These are phyloP conservation scores for Leccinum subrobustum DNA, from an alignment of 1,284 basidiomycete species.

Conservation along the genomic window DNA sequence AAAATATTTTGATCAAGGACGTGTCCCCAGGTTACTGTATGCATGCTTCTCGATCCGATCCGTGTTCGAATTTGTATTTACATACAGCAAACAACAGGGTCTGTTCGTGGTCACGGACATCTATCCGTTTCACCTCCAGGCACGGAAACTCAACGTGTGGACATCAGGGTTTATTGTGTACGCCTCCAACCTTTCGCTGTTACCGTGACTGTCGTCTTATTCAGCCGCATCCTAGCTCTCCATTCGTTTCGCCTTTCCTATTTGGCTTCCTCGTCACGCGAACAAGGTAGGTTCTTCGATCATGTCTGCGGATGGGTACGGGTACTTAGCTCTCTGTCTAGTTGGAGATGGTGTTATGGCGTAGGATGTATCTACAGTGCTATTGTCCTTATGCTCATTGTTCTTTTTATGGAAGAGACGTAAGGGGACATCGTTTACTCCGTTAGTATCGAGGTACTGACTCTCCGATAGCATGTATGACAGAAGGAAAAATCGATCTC, in stretches of 20 bases:
- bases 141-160: conserved; percentile 73
- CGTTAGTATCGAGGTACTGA: conserved; percentile 5
- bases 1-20: conserved; percentile 40
- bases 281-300: conserved; percentile 36
- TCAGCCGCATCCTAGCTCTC: conserved; percentile 33
- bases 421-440: conserved; percentile 29
- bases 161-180: conserved; percentile 68
- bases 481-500: conserved; percentile 55
- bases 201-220: background rate
- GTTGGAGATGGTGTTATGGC: conserved; percentile 74
- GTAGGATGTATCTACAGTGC: conserved; percentile 60
- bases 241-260: conserved; percentile 66
- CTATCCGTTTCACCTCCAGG: conserved; percentile 75
- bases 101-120: conserved; percentile 69
- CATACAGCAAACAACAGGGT: conserved; percentile 40
- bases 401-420: conserved; percentile 65
- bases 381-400: conserved; percentile 56
- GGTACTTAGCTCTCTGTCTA: conserved; percentile 19
- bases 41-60: conserved; percentile 26
- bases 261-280: conserved; percentile 71
- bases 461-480: conserved; percentile 56
- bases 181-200: conserved; percentile 29
- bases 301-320: background rate
- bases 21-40: conserved; percentile 67
- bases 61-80: background rate